Evolutionary conservation across 2,329 filamentous ascomycete species (phyloP).

Genomic region (Monosporascus sp.): DNA sequence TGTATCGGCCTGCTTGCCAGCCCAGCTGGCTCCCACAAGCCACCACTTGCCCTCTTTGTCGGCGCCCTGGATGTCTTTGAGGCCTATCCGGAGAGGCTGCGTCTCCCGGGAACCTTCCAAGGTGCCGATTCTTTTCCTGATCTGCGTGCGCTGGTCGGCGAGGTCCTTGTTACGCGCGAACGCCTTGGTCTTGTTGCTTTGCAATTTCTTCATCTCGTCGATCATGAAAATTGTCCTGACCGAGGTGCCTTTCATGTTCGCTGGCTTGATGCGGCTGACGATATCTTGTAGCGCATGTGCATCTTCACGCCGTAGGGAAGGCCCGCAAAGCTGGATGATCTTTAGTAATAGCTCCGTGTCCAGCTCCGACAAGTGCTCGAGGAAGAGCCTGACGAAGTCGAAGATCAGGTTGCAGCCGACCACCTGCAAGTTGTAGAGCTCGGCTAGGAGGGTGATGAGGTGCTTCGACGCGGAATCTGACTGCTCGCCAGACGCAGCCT

Average conservation of each 20-base stretch:
- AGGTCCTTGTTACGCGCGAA: slow-evolving; percentile 65
- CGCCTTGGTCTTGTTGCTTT: slow-evolving; percentile 86
- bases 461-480: slow-evolving; percentile 38
- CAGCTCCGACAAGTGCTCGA: slow-evolving; percentile 70
- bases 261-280: slow-evolving; percentile 69
- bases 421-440: slow-evolving; percentile 90
- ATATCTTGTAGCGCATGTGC: slow-evolving; percentile 86
- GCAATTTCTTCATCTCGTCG: slow-evolving; percentile 88
- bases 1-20: slow-evolving; percentile 31
- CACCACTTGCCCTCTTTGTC: slow-evolving; percentile 96
- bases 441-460: slow-evolving; percentile 73
- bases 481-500: slow-evolving; percentile 31
- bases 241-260: slow-evolving; percentile 67
- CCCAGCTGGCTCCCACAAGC: slow-evolving; percentile 94
- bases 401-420: slow-evolving; percentile 79
- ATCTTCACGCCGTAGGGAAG: slow-evolving; percentile 82
- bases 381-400: slow-evolving; percentile 78
- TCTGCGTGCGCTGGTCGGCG: slow-evolving; percentile 76
- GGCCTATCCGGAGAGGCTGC: slow-evolving; percentile 74
- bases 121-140: slow-evolving; percentile 82
- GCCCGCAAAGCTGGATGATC: slow-evolving; percentile 76
- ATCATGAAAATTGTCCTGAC: slow-evolving; percentile 96
- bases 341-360: slow-evolving; percentile 86
- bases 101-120: slow-evolving; percentile 56
- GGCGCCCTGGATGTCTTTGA: slow-evolving; percentile 76